Base-by-base conservation (phyloP, 2,329 filamentous ascomycete species). In the Fusarium sp. region DNA sequence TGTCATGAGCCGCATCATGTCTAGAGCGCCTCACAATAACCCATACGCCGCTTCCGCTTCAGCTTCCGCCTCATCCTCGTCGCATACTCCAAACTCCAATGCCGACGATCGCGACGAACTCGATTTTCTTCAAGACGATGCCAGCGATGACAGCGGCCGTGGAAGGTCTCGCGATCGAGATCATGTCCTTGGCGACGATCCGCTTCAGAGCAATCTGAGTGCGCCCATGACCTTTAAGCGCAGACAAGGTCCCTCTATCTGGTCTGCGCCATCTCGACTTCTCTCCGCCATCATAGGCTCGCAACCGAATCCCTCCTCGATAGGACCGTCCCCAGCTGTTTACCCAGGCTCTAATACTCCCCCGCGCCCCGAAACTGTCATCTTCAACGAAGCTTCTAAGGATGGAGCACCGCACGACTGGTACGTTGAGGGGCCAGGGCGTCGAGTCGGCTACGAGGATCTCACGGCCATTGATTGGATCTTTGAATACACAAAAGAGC, bases 381-480 rank as follows among this genome's bases (percentile, higher is more conserved):
- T 59, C 47, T 54, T 74, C 53, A 72, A 71, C 39, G 52, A 64
- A 9, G 54, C 74, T 10, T 64, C 77, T 37, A 87, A 88, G 68
- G 84, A 88, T 72, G 83, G 80, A 53, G 75, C 78, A 29, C 80
- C 85, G 6, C 78, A 85, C 44, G 95, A 98, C 79, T 98, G 95
- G 95, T 92, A 97, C 77, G 86, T 91, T 47, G 95, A 98, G 79
- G 94, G 93, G 2, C 94, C 93, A 0, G 94, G 94, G 2, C 89
- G 93, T 54, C 89, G 96, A 76, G 94, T 98, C 37, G 95, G 93
- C 56, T 99, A 99, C 82, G 95, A 98, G 76, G 92, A 99, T 81
- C 85, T 98, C 78, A 98, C 95, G 18, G 95, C 96, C 61, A 99
- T 99, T 78, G 96, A 99, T 83, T 99, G 96, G 96, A 98, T 98